Percentiles rank a stretch among this genome's conserved stretches.
phyloP scores from a whole-genome alignment of 2,329 filamentous ascomycete species.

The Aspergillus fumigatiaffinis region DNA sequence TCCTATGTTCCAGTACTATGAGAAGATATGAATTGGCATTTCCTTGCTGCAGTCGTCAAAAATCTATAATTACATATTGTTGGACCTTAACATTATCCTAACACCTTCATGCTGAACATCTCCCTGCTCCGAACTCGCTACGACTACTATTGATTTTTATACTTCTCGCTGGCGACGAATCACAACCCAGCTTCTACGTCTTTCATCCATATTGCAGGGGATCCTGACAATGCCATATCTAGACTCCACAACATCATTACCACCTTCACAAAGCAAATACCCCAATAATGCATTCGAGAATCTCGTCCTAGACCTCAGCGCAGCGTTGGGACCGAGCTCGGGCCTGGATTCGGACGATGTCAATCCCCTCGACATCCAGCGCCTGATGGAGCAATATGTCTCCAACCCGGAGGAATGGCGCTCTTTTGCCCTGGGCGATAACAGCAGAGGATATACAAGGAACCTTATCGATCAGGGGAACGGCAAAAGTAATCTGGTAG shows the following conservation, averaged over 20 bases:
- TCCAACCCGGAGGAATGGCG: conserved; percentile 69
- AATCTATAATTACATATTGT: not conserved
- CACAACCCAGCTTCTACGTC: not conserved
- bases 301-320: conserved; percentile 70
- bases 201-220: not conserved
- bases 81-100: not conserved
- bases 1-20: not conserved
- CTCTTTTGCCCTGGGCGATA: conserved; percentile 70
- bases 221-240: conserved; percentile 32
- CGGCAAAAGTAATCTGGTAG: conserved; percentile 69
- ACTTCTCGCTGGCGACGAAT: not conserved
- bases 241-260: conserved; percentile 14
- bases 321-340: conserved; percentile 71
- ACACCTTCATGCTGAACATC: not conserved
- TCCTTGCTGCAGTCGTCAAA: not conserved
- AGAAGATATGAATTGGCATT: not conserved
- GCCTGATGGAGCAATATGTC: conserved; percentile 70
- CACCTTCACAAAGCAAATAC: conserved; percentile 4
- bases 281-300: conserved; percentile 54
- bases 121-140: not conserved
- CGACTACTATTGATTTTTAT: not conserved
- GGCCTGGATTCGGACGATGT: conserved; percentile 80
- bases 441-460: conserved; percentile 69
- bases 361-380: conserved; percentile 66
- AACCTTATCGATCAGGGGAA: conserved; percentile 91